These are phyloP conservation scores for Russula foetens DNA, from an alignment of 768 basidiomycete genomes.

Conservation along the genomic window DNA sequence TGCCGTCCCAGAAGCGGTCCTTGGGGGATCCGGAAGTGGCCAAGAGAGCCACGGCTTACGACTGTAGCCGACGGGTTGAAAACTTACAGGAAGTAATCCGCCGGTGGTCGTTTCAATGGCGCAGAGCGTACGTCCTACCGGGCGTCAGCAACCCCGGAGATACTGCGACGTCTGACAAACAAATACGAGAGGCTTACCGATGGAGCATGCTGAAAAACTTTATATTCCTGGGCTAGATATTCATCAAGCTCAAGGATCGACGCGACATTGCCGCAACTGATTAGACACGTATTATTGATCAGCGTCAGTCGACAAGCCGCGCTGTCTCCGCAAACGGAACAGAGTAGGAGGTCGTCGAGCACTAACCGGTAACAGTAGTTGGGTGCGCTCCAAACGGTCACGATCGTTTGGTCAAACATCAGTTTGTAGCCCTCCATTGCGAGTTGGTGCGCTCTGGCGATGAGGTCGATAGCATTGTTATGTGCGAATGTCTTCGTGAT, in stretches of 20 bases:
- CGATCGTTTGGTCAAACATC: conserved; percentile 93
- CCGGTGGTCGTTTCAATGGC: conserved; percentile 76
- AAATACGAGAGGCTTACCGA: conserved; percentile 43
- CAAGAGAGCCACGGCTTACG: neutral
- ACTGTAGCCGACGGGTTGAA: neutral
- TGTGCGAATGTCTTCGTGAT: conserved; percentile 87
- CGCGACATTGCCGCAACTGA: conserved; percentile 91
- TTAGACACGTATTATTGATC: too few species aligned
- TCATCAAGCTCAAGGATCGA: conserved; percentile 94
- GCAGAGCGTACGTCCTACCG: conserved; percentile 70
- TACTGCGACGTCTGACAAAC: neutral
- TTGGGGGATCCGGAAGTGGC: neutral
- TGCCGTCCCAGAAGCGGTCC: neutral
- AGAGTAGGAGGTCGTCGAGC: conserved; percentile 24
- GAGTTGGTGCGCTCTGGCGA: conserved; percentile 94
- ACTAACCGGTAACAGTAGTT: conserved; percentile 93
- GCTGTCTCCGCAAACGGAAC: too few species aligned
- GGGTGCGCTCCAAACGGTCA: conserved; percentile 97
- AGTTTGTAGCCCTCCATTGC: conserved; percentile 97
- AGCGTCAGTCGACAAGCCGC: too few species aligned
- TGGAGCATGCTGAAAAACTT: conserved; percentile 88
- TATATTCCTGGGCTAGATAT: conserved; percentile 88
- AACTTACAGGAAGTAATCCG: conserved; percentile 72
- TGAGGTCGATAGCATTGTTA: conserved; percentile 87
- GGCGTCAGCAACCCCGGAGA: neutral